Base-by-base conservation (phyloP, 192 early-diverging fungal species). In the Backusella sp. region DNA sequence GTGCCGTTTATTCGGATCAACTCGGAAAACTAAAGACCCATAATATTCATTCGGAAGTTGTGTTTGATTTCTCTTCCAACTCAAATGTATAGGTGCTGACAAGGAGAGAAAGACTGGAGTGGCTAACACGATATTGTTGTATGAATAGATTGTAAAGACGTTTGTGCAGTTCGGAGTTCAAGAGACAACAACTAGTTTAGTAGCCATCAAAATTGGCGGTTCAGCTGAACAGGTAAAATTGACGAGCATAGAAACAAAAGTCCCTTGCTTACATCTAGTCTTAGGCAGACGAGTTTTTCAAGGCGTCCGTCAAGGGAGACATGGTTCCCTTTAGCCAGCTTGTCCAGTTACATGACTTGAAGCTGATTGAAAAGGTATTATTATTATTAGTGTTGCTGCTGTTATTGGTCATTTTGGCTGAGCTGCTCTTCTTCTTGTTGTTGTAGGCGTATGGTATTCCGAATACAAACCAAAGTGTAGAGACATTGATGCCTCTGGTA, bases 21-120 rank as follows among this genome's bases (percentile, higher is more conserved):
- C 28, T 72, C n/a, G 74, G 82, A 35, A 84, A 86, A n/a, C 68
- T 91, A 12, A 88, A 82, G 68, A 89, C 89, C 3, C 83, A 86
- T 66, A 85, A 83, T 53, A 65, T 91, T 12, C 80, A 84, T 76
- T 88, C 88, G 9, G 89, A 91, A 78, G 85, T 89, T 66, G 84
- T 89, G 15, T 91, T 88, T 66, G 82, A 84, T 52, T 83, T 91
- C 67, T 88, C 88, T 1, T 82, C 88, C 4, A 79, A 82, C 15
- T 84, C 79, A 52, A 87, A 88, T 66, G 89, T 89, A 88, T 39
- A 83, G 59, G 39, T 42, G 6, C 53, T 6, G n/a, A 56, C 2
- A 9, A 6, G 8, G 1, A 9, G n/a, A 21, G 21, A 21, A 44
- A 1, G 35, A 68, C 17, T n/a, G 3, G 17, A 9, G 28, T 46